These are phyloP conservation scores for Decorospora gaudefroyi DNA, from an alignment of 2,329 filamentous ascomycete species.

Conservation along the genomic window DNA sequence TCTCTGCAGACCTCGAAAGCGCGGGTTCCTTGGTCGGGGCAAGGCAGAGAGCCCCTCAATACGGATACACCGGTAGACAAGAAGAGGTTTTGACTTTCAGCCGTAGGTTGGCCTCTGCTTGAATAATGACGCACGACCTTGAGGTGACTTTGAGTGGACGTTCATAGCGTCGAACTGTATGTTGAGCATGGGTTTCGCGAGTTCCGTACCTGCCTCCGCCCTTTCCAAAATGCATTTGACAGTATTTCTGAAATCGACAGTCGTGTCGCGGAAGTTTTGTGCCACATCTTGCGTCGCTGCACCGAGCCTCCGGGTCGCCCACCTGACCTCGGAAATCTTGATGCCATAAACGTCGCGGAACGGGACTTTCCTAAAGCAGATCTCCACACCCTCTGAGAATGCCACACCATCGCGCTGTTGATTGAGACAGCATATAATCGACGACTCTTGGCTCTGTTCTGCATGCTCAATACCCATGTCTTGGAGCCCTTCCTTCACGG, in stretches of 20 bases:
- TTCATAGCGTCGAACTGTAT: neutral
- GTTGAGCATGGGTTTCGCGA: neutral
- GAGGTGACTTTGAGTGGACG: neutral
- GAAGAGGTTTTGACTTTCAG: slow-evolving; percentile 1
- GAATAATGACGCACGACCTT: neutral
- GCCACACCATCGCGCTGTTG: slow-evolving; percentile 29
- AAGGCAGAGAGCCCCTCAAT: no score
- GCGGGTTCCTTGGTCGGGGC: no score
- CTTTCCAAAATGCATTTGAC: slow-evolving; percentile 27
- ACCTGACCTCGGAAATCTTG: slow-evolving; percentile 25
- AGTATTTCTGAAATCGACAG: slow-evolving; percentile 25
- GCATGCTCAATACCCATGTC: slow-evolving; percentile 32
- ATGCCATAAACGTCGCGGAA: slow-evolving; percentile 34
- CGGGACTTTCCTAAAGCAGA: slow-evolving; percentile 34
- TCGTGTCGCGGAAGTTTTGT: slow-evolving; percentile 9
- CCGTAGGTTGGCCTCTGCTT: slow-evolving; percentile 8
- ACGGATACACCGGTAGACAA: no score
- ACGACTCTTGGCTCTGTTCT: slow-evolving; percentile 15
- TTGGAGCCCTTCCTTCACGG: slow-evolving; percentile 27
- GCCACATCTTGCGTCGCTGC: neutral
- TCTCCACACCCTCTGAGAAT: slow-evolving; percentile 27
- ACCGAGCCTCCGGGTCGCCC: slow-evolving; percentile 22
- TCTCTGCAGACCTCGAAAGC: no score
- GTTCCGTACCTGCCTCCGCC: slow-evolving; percentile 16
- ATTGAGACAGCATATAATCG: slow-evolving; percentile 30